Evolutionary conservation across 805 yeast species (phyloP), one percentile per base, ranked within the genome.

Genomic region (Starmera pachycereana): DNA sequence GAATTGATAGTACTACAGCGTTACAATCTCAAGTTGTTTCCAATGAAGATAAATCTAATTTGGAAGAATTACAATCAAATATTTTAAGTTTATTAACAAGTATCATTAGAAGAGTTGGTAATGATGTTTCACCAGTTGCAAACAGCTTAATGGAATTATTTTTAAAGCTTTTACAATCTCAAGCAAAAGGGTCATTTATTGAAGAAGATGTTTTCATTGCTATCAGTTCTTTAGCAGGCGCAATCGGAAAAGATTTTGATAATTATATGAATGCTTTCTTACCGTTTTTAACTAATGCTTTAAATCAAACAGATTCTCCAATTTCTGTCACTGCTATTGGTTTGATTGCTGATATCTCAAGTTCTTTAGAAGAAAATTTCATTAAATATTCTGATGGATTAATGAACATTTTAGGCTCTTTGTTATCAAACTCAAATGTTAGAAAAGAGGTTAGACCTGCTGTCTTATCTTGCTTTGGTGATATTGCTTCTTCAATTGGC

Each of bases 131-230:
- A 9, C 58, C 73, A 25, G 95, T 83, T 11, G 71, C 96, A 11
- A 96, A 90, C 60, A 74, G 71, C 56, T 70, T 92, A 57, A 89
- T 90, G 97, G 76, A 77, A 37, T 67, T 87, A 58, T 81, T 90
- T 54, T 65, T 89, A 55, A 79, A 76, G 54, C 66, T 92, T 53
- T 68, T 92, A 56, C 73, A 72, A 42, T 51, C 64, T 12, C 73
- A 76, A 54, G 49, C 68, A 66, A 61, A 66, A 65, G 52, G 81
- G 60, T 76, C 95, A 9, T 64, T 87, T 38, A 79, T 90, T 40
- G 98, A 92, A 60, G 98, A 92, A 63, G 98, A 92, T 59, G 78
- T 92, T 8, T 85, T 88, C 60, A 85, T 87, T 56, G 94, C 96
- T 12, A 77, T 92, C 47, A 82, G 96, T 30, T 85, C 97, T 0